phyloP scores from a whole-genome alignment of 1,139 yeast genomes.

The Lodderomyces jiufengensis region DNA sequence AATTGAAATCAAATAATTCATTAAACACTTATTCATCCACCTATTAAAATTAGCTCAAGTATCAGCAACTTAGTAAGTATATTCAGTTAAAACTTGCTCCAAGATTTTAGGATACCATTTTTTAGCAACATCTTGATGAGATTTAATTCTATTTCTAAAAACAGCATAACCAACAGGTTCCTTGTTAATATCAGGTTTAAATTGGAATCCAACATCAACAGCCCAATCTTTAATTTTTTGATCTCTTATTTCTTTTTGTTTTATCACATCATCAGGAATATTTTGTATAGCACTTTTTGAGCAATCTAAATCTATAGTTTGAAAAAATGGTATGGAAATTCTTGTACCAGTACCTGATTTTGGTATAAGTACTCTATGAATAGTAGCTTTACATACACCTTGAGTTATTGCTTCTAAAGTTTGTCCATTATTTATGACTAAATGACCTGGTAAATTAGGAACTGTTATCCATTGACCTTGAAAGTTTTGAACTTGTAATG shows the following conservation, averaged over 20 bases:
- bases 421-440: conserved; percentile 55
- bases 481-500: conserved; percentile 61
- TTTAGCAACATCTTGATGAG: conserved; percentile 65
- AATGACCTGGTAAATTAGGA: conserved; percentile 38
- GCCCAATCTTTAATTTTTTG: conserved; percentile 34
- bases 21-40: no score
- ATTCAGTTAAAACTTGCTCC: conserved; percentile 26
- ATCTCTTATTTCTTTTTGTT: conserved; percentile 36
- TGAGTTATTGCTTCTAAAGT: conserved; percentile 51
- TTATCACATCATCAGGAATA: conserved; percentile 31
- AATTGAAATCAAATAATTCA: no score
- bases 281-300: conserved; percentile 29
- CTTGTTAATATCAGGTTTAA: conserved; percentile 38
- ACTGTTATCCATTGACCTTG: conserved; percentile 63
- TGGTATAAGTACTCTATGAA: conserved; percentile 61
- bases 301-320: conserved; percentile 48
- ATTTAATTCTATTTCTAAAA: conserved; percentile 58
- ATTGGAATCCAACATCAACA: conserved; percentile 51
- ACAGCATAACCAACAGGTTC: conserved; percentile 58
- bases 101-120: conserved; percentile 58
- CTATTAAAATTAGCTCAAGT: no score
- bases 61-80: conserved; percentile 8
- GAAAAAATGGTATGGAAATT: conserved; percentile 53
- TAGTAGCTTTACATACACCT: conserved; percentile 62
- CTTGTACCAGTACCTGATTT: conserved; percentile 50